Evolutionary conservation across 192 early-diverging fungal genomes (phyloP), one percentile per base, ranked within the genome.

Genomic region (Oehlia diaphana): DNA sequence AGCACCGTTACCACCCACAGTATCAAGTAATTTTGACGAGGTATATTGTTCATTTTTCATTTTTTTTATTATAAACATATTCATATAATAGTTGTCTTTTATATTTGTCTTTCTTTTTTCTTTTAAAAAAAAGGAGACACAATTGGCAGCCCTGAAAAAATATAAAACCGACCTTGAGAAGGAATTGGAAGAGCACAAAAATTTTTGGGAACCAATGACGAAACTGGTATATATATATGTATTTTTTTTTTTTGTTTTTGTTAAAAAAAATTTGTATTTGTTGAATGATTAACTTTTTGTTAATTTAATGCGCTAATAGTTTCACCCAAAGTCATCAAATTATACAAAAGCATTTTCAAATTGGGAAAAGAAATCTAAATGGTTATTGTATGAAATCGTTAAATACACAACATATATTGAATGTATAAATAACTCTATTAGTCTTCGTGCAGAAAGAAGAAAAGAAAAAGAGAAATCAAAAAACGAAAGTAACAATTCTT

Each of bases 321-420:
- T 93, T 76, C 84, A 79, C 49, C 86, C 86, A 31, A 86, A 87
- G 67, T 89, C 90, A 31, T 84, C 83, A 50, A 89, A 92, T 80
- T 81, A 89, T 83, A 81, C 89, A 4, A 91, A 89, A 78, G 94
- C 90, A 9, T 88, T 94, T 74, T 84, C 88, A 13, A 95, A 95
- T 79, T 95, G 94, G 94, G 94, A 95, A 84, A 86, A 88, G 72
- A 91, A 91, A 82, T 92, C 92, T 13, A 90, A 92, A 78, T 90
- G 93, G 81, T 83, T 95, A 39, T 80, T 95, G 53, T 90, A 93
- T 82, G 94, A 95, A 85, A 92, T 94, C 80, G 91, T 95, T 84
- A 95, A 94, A 79, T 92, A 94, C 75, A 92, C 93, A 80, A 93
- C 91, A 78, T 95, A 95, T 73, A 90, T 90, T 12, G 92, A 95